These are phyloP conservation scores for Claviceps lovelessii DNA, from an alignment of 2,329 filamentous ascomycete species.

Conservation along the genomic window DNA sequence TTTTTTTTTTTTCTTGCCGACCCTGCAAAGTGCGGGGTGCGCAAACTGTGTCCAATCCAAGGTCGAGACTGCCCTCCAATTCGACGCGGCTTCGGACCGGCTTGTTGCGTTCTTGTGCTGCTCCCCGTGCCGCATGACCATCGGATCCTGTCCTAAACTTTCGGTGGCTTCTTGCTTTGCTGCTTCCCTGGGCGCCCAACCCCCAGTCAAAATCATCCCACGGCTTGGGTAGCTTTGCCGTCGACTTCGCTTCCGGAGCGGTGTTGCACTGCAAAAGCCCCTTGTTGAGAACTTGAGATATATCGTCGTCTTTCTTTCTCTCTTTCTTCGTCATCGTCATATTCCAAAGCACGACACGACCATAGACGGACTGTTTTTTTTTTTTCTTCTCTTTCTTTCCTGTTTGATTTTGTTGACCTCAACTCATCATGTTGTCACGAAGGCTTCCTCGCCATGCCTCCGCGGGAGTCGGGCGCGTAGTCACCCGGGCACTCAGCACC, in stretches of 20 bases:
- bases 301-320: background rate
- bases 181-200: background rate
- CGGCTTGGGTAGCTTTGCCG: too few relatives aligned
- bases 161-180: background rate
- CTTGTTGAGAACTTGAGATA: too few relatives aligned
- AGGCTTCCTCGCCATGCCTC: slow-evolving; percentile 27
- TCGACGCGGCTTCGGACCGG: too few relatives aligned
- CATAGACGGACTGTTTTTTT: too few relatives aligned
- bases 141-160: background rate
- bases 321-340: background rate
- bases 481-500: slow-evolving; percentile 43
- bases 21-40: slow-evolving; percentile 13
- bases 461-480: slow-evolving; percentile 29
- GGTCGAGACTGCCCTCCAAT: slow-evolving; percentile 9
- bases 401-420: background rate
- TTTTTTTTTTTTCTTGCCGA: background rate
- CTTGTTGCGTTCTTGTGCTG: background rate
- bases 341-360: background rate
- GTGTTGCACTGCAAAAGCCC: too few relatives aligned
- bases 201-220: too few relatives aligned
- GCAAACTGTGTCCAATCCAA: slow-evolving; percentile 15
- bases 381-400: slow-evolving; percentile 1
- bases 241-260: too few relatives aligned
- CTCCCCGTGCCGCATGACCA: slow-evolving; percentile 12
- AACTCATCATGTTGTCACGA: slow-evolving; percentile 2